Conservation (phyloP, 116 monocot species). For the Dioscorea cayenensis region DNA sequence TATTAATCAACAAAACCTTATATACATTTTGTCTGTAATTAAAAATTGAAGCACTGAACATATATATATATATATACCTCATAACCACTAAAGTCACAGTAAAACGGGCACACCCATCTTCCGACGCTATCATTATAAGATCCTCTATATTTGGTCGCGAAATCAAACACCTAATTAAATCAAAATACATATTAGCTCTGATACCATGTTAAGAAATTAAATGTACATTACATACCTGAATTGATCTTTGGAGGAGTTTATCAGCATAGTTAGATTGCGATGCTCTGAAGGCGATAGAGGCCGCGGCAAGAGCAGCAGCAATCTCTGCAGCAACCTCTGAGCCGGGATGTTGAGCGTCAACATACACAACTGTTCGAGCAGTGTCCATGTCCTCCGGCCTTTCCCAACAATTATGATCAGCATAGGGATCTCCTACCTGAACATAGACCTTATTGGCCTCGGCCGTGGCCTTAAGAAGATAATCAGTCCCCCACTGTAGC, state of each 20-base stretch:
- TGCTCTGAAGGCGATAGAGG: slow-evolving; percentile 28
- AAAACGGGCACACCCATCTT: slow-evolving; percentile 37
- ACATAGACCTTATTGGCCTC: slow-evolving; percentile 23
- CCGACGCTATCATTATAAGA: slow-evolving; percentile 35
- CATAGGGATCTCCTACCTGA: slow-evolving; percentile 37
- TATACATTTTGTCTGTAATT: not conserved
- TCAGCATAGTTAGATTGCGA: slow-evolving; percentile 23
- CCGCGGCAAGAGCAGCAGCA: slow-evolving; percentile 39
- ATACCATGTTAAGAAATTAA: not conserved
- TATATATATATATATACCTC: slow-evolving; percentile 12
- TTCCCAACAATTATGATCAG: slow-evolving; percentile 40
- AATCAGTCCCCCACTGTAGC: slow-evolving; percentile 54
- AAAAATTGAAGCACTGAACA: not conserved
- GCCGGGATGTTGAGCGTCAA: slow-evolving; percentile 24
- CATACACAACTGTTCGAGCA: slow-evolving; percentile 20
- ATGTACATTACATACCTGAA: slow-evolving; percentile 1
- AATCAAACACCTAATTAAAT: slow-evolving; percentile 39
- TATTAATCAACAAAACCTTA: not conserved
- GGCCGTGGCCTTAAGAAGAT: slow-evolving; percentile 56
- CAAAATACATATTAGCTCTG: no score
- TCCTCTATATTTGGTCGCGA: slow-evolving; percentile 39
- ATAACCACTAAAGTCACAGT: slow-evolving; percentile 49
- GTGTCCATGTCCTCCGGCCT: slow-evolving; percentile 44
- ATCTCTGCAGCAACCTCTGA: slow-evolving; percentile 58
- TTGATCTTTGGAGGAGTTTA: slow-evolving; percentile 19